phyloP scores from a whole-genome alignment of 2,329 filamentous ascomycete genomes.

The Trichoderma sp. region DNA sequence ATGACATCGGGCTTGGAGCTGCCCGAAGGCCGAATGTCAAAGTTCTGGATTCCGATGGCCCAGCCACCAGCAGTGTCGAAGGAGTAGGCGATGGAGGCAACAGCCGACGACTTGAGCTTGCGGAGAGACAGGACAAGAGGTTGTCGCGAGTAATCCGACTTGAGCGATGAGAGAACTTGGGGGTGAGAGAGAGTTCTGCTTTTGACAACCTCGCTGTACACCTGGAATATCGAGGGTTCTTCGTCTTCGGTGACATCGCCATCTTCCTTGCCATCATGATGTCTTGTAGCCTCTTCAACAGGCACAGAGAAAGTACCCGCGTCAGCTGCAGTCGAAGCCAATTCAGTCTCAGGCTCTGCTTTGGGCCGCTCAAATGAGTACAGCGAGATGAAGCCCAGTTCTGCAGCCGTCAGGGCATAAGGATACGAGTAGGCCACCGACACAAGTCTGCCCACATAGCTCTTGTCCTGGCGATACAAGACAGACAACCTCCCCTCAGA shows the following conservation, averaged over 20 bases:
- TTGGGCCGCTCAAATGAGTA: conserved; percentile 62
- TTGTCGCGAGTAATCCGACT: conserved; percentile 76
- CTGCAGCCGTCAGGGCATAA: conserved; percentile 78
- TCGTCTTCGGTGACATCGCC: background rate
- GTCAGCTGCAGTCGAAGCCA: background rate
- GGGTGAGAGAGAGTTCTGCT: conserved; percentile 35
- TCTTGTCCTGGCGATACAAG: conserved; percentile 63
- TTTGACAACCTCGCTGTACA: conserved; percentile 4
- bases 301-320: background rate
- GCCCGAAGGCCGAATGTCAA: conserved; percentile 61
- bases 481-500: conserved; percentile 48
- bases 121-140: conserved; percentile 84
- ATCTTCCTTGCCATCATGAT: background rate
- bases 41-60: conserved; percentile 90
- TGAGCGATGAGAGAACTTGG: conserved; percentile 72
- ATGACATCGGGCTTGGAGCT: conserved; percentile 37
- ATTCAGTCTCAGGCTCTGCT: conserved; percentile 7
- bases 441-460: conserved; percentile 67
- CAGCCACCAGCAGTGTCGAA: conserved; percentile 79
- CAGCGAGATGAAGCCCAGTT: conserved; percentile 72
- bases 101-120: conserved; percentile 63
- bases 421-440: conserved; percentile 74
- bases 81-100: conserved; percentile 87
- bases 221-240: background rate
- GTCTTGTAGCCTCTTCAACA: background rate